Conservation (phyloP, 257 asterid genomes). For the Cynanchum wilfordii region DNA sequence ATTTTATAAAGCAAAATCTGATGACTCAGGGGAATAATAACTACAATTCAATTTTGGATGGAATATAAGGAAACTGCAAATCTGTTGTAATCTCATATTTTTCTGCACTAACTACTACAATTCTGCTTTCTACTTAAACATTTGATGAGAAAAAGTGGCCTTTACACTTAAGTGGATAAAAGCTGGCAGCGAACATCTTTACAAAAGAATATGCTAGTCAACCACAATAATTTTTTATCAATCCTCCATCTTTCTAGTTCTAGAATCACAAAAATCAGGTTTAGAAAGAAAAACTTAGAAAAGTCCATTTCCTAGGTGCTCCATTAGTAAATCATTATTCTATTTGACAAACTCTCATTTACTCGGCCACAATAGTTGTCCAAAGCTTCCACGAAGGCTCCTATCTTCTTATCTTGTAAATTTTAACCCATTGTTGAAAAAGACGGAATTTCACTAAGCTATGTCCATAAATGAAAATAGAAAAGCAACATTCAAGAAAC, state of each 20-base stretch:
- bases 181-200: background rate
- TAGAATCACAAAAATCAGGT: no score
- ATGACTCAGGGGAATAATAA: background rate
- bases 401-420: background rate
- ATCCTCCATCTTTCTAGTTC: background rate
- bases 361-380: background rate
- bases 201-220: background rate
- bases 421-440: background rate
- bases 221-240: background rate
- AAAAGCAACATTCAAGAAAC: background rate
- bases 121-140: background rate
- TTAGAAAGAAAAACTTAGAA: background rate
- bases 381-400: background rate
- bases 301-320: background rate
- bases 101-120: background rate
- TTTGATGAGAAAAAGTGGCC: no score
- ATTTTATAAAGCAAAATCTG: background rate
- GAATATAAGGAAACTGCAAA: no score
- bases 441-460: background rate
- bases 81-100: background rate
- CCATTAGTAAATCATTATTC: background rate
- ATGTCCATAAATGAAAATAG: background rate
- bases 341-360: background rate
- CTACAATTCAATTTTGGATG: background rate
- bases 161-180: background rate